Conservation (phyloP, 2,329 filamentous ascomycete species). For the Fusarium redolens region DNA sequence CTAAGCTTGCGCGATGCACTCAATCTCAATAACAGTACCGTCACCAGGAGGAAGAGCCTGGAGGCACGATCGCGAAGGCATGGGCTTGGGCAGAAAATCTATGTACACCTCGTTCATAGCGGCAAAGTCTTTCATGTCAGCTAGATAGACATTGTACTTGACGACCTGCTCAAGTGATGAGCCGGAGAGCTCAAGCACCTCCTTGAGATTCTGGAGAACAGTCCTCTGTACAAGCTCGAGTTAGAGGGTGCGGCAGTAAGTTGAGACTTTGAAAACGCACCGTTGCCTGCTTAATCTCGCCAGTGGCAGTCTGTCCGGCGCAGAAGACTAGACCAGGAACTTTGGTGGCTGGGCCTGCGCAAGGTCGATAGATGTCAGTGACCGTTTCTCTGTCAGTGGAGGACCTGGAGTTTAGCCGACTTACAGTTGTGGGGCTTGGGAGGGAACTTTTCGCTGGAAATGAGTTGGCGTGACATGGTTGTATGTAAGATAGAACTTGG, state of each 20-base stretch:
- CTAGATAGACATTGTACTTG: conserved; percentile 77
- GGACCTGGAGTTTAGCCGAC: conserved; percentile 3
- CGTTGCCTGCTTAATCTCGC: conserved; percentile 59
- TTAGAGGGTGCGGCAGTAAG: background rate
- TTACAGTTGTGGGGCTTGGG: conserved; percentile 60
- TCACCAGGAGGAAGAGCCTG: conserved; percentile 54
- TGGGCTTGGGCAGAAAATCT: conserved; percentile 54
- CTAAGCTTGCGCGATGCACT: conserved; percentile 56
- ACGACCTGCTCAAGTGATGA: conserved; percentile 72
- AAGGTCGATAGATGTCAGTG: background rate
- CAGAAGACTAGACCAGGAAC: conserved; percentile 60
- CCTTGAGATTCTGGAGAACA: conserved; percentile 65
- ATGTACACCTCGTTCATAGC: conserved; percentile 66
- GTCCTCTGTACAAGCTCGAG: background rate
- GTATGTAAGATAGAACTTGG: background rate
- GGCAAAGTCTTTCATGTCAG: conserved; percentile 77
- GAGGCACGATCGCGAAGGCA: conserved; percentile 56
- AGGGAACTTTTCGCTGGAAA: conserved; percentile 59
- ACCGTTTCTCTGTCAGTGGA: background rate
- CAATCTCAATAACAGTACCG: conserved; percentile 57
- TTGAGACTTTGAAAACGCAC: background rate
- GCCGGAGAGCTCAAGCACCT: conserved; percentile 76
- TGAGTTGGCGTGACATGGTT: conserved; percentile 58
- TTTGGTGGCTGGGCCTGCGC: conserved; percentile 55
- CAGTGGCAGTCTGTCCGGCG: conserved; percentile 60